Base-by-base conservation (phyloP, 2,329 filamentous ascomycete genomes). In the Epichloe gansuensis region DNA sequence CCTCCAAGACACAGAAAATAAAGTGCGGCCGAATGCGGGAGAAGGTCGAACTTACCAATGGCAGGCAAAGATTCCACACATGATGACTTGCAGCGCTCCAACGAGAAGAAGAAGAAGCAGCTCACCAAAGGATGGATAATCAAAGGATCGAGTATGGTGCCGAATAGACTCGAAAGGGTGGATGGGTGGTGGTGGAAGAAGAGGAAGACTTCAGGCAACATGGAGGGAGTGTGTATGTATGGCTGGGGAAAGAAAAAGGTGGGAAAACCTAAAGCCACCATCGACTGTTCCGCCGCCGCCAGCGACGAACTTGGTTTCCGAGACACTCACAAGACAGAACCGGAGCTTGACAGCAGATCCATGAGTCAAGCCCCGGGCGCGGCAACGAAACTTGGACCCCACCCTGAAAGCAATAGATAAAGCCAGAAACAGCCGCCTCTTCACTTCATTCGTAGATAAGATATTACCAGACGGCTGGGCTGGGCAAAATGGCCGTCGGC, bases 21-120 rank as follows among this genome's bases (percentile, higher is more conserved):
- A 42, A 36, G 49, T n/a, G 8, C 51, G 25, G 25, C 43, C 50
- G 47, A 17, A 34, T 41, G 47, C 17, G 46, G 47, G 40, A 51
- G 17, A 35, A 27, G 12, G 15, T 40, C 41, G 46, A 40, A 77
- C 82, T 68, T 74, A 95, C 89, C 80, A 77, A 73, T 96, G 88
- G 74, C 90, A 96, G 64, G 89, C 90, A 71, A 96, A 96, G 66
- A 96, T 95, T 71, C 89, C 89, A 84, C 89, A 95, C 89, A 95
- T 95, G 63, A 69, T 85, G 76, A 66, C 68, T 63, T 64, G 57
- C 61, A 56, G 48, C 45, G 9, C 49, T 51, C 38, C 43, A 47
- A 46, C 25, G 21, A 45, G 47, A 47, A 47, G 52, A 27, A 50
- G 27, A 47, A 47, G 52, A n/a, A n/a, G n/a, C 35, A 50, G 27